Percentiles rank a stretch among this genome's conserved stretches.
Evolutionary conservation across 257 asterid genomes (phyloP).

Genomic region (Avicennia marina): DNA sequence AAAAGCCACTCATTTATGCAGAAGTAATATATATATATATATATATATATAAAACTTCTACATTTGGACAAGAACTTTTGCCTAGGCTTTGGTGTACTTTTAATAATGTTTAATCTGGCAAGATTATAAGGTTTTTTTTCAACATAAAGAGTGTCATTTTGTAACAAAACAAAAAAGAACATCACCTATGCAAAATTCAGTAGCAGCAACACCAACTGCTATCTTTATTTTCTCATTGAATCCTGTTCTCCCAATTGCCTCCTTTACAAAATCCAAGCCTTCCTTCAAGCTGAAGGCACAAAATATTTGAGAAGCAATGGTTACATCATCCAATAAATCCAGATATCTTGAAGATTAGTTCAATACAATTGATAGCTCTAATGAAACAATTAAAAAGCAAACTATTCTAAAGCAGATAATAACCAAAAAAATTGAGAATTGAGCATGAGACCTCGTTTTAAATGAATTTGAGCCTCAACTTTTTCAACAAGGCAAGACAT

Average conservation of each 20-base stretch:
- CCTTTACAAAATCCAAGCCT: slow-evolving; percentile 89
- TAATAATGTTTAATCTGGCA: slow-evolving; percentile 12
- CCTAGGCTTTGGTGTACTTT: too few relatives aligned
- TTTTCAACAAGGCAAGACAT: background rate
- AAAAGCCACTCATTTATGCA: too few relatives aligned
- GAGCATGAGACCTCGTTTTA: too few relatives aligned
- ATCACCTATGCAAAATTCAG: slow-evolving; percentile 94
- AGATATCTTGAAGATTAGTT: too few relatives aligned
- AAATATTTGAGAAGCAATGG: slow-evolving; percentile 8
- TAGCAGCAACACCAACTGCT: slow-evolving; percentile 84
- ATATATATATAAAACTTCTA: too few relatives aligned
- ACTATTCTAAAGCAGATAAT: too few relatives aligned
- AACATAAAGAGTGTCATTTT: background rate
- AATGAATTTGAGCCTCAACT: background rate
- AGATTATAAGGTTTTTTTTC: too few relatives aligned
- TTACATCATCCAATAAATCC: background rate
- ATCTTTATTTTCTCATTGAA: slow-evolving; percentile 81
- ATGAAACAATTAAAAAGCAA: too few relatives aligned
- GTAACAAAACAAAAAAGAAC: slow-evolving; percentile 11
- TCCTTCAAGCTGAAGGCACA: slow-evolving; percentile 73
- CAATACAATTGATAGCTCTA: background rate
- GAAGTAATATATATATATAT: too few relatives aligned
- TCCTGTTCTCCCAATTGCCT: slow-evolving; percentile 92
- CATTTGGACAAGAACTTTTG: too few relatives aligned
- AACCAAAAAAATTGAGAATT: too few relatives aligned